These are phyloP conservation scores for Lepidium campestre DNA, from an alignment of 441 rosid species.

Conservation along the genomic window DNA sequence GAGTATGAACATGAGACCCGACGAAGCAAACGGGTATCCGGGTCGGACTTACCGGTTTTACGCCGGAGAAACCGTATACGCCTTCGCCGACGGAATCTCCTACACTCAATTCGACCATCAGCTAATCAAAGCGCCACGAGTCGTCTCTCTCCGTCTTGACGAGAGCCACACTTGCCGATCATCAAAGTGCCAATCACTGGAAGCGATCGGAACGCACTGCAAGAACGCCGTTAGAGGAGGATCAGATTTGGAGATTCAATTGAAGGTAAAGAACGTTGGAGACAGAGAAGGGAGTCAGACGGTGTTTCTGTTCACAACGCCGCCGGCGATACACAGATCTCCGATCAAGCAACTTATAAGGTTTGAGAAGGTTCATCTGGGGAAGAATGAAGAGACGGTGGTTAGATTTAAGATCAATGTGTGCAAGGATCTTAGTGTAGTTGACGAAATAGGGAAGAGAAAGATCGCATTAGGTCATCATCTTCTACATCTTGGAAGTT, in stretches of 20 bases:
- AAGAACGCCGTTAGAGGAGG: not conserved
- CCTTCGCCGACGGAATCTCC: conserved; percentile 72
- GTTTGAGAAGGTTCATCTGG: conserved; percentile 56
- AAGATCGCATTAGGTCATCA: conserved; percentile 63
- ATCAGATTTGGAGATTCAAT: conserved; percentile 37
- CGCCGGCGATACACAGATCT: conserved; percentile 64
- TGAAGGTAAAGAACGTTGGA: conserved; percentile 51
- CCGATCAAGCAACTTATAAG: conserved; percentile 60
- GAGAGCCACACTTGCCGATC: conserved; percentile 50
- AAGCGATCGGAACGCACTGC: conserved; percentile 37
- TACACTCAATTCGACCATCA: conserved; percentile 43
- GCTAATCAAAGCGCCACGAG: conserved; percentile 41
- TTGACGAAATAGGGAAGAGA: conserved; percentile 52
- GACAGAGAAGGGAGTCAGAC: conserved; percentile 52
- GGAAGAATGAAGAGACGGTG: conserved; percentile 11
- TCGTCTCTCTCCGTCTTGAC: conserved; percentile 38
- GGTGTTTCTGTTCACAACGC: conserved; percentile 61
- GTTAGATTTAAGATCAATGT: conserved; percentile 52
- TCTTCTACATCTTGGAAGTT: conserved; percentile 63
- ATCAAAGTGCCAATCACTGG: conserved; percentile 50
- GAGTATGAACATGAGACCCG: conserved; percentile 94
- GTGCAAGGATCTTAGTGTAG: conserved; percentile 68
- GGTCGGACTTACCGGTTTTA: conserved; percentile 78
- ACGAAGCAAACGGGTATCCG: conserved; percentile 68
- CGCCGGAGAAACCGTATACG: conserved; percentile 66